Percentiles rank a stretch among this genome's conserved stretches.
phyloP scores from a whole-genome alignment of 2,329 filamentous ascomycete genomes.

The Hirsutella thompsonii region DNA sequence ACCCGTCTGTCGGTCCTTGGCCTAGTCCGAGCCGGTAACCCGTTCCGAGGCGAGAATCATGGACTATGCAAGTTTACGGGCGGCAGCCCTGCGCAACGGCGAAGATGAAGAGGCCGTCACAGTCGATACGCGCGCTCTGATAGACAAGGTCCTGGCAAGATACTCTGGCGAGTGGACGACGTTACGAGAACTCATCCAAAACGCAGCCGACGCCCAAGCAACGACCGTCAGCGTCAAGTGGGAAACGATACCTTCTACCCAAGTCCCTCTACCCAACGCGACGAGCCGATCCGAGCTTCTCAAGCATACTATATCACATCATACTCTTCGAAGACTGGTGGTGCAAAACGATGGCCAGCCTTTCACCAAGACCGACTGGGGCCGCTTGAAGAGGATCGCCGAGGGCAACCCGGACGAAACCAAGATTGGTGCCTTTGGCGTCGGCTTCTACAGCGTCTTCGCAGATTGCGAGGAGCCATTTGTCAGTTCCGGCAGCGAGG shows the following conservation, averaged over 20 bases:
- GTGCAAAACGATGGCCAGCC: conserved; percentile 86
- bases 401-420: conserved; percentile 98
- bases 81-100: conserved; percentile 73
- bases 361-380: conserved; percentile 87
- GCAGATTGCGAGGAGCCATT: conserved; percentile 97
- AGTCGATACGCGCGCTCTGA: conserved; percentile 89
- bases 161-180: conserved; percentile 94
- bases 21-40: no score
- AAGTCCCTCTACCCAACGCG: conserved; percentile 54
- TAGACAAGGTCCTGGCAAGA: conserved; percentile 92
- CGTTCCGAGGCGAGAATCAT: no score
- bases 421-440: conserved; percentile 96
- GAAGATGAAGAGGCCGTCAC: conserved; percentile 95
- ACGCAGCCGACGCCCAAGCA: conserved; percentile 93
- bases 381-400: conserved; percentile 87
- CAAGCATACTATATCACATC: conserved; percentile 72
- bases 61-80: conserved; percentile 67
- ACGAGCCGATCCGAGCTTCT: conserved; percentile 58
- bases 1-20: no score
- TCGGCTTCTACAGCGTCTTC: conserved; percentile 98
- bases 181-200: conserved; percentile 88
- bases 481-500: conserved; percentile 80
- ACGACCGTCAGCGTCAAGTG: conserved; percentile 82
- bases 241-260: conserved; percentile 76
- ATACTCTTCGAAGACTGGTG: conserved; percentile 76